phyloP scores from a whole-genome alignment of 345 rosid species.

The Alliaria petiolata region DNA sequence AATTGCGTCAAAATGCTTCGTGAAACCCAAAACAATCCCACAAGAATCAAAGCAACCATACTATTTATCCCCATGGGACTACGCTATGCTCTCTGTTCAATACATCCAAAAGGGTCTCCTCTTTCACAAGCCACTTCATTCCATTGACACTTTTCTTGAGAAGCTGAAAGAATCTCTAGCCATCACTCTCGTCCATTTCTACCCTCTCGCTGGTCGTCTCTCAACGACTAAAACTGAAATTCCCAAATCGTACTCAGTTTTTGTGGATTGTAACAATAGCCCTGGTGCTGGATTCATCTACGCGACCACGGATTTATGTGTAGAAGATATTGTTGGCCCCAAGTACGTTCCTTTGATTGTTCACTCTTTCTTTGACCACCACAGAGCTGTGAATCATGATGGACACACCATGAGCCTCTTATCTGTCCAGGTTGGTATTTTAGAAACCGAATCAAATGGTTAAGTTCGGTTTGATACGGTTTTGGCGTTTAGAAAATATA shows the following conservation, averaged over 20 bases:
- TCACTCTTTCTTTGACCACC: constrained; percentile 23
- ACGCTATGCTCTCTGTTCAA: constrained; percentile 55
- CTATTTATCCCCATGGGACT: constrained; percentile 69
- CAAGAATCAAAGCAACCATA: constrained; percentile 45
- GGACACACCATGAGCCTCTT: constrained; percentile 19
- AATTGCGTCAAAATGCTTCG: constrained; percentile 3
- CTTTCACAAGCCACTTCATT: constrained; percentile 57
- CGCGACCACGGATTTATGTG: constrained; percentile 37
- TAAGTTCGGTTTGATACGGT: background rate
- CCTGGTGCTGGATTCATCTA: constrained; percentile 67
- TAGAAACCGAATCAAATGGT: background rate
- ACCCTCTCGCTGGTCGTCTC: constrained; percentile 74
- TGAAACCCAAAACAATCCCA: constrained; percentile 36
- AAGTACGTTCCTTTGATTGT: constrained; percentile 20
- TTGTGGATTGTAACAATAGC: constrained; percentile 53
- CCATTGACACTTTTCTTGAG: constrained; percentile 36
- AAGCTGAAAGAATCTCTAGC: constrained; percentile 53
- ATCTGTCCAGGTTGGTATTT: constrained; percentile 29
- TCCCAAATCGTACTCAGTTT: constrained; percentile 43
- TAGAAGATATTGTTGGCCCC: constrained; percentile 42
- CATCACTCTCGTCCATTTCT: constrained; percentile 69
- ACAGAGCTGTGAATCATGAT: constrained; percentile 24
- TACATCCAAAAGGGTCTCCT: constrained; percentile 71
- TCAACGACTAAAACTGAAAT: constrained; percentile 22
- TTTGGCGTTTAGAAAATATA: background rate